These are phyloP conservation scores for Xylariaceae sp. DNA, from an alignment of 2,329 filamentous ascomycete genomes.

Conservation along the genomic window DNA sequence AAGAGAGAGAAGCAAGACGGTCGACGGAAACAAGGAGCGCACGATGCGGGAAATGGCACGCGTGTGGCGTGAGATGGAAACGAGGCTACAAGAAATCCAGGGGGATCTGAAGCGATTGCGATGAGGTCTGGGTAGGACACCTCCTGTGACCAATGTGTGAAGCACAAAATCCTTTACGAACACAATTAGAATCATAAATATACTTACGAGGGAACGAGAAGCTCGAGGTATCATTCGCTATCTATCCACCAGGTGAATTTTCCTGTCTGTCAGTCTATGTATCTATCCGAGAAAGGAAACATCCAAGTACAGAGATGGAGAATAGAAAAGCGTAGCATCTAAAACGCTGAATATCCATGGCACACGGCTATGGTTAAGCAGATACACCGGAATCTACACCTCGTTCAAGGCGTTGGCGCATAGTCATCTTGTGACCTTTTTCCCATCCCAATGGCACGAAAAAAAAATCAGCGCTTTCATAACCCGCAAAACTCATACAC, in stretches of 20 bases:
- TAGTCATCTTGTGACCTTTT: background rate
- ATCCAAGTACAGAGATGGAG: constrained; percentile 5
- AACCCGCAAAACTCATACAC: constrained; percentile 21
- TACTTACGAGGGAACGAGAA: background rate
- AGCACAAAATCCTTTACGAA: background rate
- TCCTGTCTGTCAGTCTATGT: constrained; percentile 4
- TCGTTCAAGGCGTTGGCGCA: background rate
- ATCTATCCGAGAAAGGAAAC: constrained; percentile 8
- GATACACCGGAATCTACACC: background rate
- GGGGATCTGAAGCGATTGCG: constrained; percentile 51
- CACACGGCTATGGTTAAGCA: background rate
- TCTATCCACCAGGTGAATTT: constrained; percentile 16
- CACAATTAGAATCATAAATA: background rate
- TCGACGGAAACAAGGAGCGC: constrained; percentile 50
- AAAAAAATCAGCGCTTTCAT: constrained; percentile 12
- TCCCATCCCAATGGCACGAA: background rate
- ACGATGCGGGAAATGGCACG: constrained; percentile 61
- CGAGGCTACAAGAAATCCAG: constrained; percentile 57
- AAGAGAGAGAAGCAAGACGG: constrained; percentile 13
- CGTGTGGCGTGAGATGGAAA: constrained; percentile 57
- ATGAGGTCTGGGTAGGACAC: constrained; percentile 14
- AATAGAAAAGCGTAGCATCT: no score
- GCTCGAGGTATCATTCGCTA: constrained; percentile 18
- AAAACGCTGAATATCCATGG: constrained; percentile 1
- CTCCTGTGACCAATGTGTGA: no score